Percentiles rank a stretch among this genome's conserved stretches.
Evolutionary conservation across 768 basidiomycete species (phyloP).

Genomic region (Lactarius sp.): DNA sequence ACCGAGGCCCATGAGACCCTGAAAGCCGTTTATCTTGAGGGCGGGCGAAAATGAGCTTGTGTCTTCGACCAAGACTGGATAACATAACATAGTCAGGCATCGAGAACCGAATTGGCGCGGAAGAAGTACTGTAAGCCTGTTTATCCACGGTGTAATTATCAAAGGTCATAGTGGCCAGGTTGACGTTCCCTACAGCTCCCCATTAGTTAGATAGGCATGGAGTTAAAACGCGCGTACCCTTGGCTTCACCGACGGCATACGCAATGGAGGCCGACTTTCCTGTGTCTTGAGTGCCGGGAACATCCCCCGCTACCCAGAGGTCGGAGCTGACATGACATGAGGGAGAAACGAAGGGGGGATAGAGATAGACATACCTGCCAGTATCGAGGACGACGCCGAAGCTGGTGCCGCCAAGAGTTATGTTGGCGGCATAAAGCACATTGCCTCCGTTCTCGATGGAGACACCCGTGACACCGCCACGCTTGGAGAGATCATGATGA

Average conservation of each 20-base stretch:
- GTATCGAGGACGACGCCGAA: conserved; percentile 69
- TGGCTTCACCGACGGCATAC: conserved; percentile 66
- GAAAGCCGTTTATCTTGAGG: conserved; percentile 56
- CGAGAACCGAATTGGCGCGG: background rate
- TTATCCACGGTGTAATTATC: conserved; percentile 53
- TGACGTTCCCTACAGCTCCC: conserved; percentile 44
- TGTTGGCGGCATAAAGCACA: conserved; percentile 65
- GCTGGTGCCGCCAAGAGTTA: conserved; percentile 56
- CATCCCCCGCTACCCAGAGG: conserved; percentile 58
- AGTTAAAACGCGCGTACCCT: conserved; percentile 39
- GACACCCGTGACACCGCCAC: conserved; percentile 28
- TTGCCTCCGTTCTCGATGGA: conserved; percentile 63
- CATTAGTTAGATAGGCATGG: background rate
- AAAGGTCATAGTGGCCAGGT: conserved; percentile 48
- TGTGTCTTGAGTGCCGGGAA: conserved; percentile 48
- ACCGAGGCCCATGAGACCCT: conserved; percentile 74
- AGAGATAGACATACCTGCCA: conserved; percentile 51
- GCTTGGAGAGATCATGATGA: conserved; percentile 2
- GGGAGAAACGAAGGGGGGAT: background rate
- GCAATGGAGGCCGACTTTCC: conserved; percentile 52
- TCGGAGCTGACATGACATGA: conserved; percentile 50
- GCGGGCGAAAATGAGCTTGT: conserved; percentile 59
- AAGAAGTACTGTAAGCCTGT: conserved; percentile 60
- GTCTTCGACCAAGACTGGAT: conserved; percentile 56
- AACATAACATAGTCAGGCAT: background rate